A percentile compares a stretch with the other conserved stretches of the same genome.
Conservation (phyloP, 1,139 yeast species). For the Taiozyma onychis region DNA sequence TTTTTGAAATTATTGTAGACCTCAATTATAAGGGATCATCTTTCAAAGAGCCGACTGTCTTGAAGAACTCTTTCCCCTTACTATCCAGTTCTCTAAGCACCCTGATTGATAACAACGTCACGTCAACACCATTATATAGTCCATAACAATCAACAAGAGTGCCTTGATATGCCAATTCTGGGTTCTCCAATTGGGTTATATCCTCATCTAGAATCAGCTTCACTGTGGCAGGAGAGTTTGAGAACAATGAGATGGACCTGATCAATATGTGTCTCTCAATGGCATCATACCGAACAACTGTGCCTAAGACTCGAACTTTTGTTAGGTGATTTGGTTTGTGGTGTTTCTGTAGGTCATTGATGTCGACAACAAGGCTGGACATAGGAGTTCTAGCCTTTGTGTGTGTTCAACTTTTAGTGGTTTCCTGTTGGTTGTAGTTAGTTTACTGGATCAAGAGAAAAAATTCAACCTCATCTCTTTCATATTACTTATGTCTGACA, state of each 20-base stretch:
- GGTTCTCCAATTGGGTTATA: conserved; percentile 7
- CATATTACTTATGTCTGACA: background rate
- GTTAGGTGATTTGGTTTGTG: conserved; percentile 13
- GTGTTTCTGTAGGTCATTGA: conserved; percentile 6
- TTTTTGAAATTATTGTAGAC: too few relatives aligned
- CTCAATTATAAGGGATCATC: background rate
- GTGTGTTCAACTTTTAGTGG: background rate
- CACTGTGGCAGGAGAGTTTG: conserved; percentile 4
- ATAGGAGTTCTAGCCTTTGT: conserved; percentile 3
- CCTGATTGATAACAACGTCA: conserved; percentile 7
- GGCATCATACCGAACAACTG: conserved; percentile 23
- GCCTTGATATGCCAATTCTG: conserved; percentile 16
- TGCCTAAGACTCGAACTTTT: conserved; percentile 26
- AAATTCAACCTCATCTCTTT: background rate
- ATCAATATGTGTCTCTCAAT: conserved; percentile 13
- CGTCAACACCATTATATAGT: conserved; percentile 13
- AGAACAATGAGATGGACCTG: conserved; percentile 10
- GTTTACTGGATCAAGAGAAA: background rate
- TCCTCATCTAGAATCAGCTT: conserved; percentile 12
- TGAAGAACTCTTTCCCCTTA: background rate
- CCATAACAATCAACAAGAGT: conserved; percentile 17
- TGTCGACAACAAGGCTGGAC: conserved; percentile 17
- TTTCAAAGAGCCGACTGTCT: background rate
- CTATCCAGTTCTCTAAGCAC: background rate
- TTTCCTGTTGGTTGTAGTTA: background rate